These are phyloP conservation scores for Hanseniaspora thailandica DNA, from an alignment of 805 yeast species.

Conservation along the genomic window DNA sequence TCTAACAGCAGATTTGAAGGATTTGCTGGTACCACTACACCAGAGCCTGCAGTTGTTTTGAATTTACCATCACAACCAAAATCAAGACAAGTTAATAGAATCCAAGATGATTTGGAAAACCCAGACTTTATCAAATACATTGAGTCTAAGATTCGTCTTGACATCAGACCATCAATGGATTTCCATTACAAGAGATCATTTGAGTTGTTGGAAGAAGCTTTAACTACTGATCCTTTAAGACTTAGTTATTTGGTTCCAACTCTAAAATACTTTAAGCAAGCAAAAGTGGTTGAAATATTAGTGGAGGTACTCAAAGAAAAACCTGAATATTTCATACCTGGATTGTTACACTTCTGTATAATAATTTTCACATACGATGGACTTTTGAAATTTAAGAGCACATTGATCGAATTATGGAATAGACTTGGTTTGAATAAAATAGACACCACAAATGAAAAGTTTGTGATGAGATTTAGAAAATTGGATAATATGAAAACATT, in stretches of 20 bases:
- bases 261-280: neutral
- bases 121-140: neutral
- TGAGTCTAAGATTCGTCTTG: neutral
- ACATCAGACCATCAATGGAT: neutral
- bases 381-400: neutral
- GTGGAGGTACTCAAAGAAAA: neutral
- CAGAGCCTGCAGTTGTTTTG: neutral
- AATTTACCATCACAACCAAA: neutral
- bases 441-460: neutral
- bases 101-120: neutral
- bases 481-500: neutral
- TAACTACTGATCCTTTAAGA: neutral
- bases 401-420: neutral
- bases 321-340: neutral
- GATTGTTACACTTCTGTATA: neutral
- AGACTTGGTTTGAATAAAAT: neutral
- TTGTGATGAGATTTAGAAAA: neutral
- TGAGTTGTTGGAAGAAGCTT: neutral
- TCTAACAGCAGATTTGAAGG: conserved; percentile 6
- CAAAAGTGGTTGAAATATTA: neutral
- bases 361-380: neutral
- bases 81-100: neutral
- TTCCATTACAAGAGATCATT: neutral
- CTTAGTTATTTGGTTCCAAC: neutral
- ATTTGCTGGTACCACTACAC: neutral